Percentiles rank a stretch among this genome's conserved stretches.
Evolutionary conservation across 495 filamentous ascomycete species (phyloP).

Genomic region (Tuber calosporum): DNA sequence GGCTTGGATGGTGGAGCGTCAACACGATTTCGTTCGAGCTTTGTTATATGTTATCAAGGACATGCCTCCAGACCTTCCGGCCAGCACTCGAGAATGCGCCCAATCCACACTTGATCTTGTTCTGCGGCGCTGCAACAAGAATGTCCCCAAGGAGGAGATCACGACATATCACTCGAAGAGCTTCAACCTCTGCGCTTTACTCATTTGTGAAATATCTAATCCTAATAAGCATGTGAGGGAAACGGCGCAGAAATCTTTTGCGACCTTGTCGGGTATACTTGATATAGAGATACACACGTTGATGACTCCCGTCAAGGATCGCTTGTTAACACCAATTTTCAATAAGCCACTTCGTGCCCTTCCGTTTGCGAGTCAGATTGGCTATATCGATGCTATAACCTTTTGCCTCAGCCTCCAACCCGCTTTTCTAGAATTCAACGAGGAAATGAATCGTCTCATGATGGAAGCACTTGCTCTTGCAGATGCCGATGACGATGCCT

Average conservation of each 20-base stretch:
- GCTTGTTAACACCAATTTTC: conserved; percentile 78
- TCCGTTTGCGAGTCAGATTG: conserved; percentile 88
- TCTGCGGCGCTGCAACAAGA: conserved; percentile 64
- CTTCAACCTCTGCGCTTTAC: conserved; percentile 66
- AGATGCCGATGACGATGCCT: conserved; percentile 82
- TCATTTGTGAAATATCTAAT: conserved; percentile 81
- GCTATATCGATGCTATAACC: conserved; percentile 93
- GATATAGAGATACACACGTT: conserved; percentile 75
- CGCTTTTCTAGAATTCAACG: conserved; percentile 82
- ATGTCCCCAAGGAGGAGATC: conserved; percentile 67
- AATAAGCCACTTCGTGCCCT: conserved; percentile 87
- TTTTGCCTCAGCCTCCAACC: conserved; percentile 82
- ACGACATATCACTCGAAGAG: conserved; percentile 55
- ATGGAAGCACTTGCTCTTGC: conserved; percentile 87
- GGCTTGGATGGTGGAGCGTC: conserved; percentile 68
- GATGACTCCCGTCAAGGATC: conserved; percentile 76
- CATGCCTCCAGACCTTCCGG: conserved; percentile 83
- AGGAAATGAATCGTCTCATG: conserved; percentile 77
- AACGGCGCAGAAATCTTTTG: conserved; percentile 70
- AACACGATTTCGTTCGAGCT: conserved; percentile 75
- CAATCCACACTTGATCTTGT: conserved; percentile 74
- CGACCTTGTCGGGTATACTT: conserved; percentile 68
- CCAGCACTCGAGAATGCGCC: conserved; percentile 71
- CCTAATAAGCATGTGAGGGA: conserved; percentile 91
- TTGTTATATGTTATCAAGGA: conserved; percentile 96